Evolutionary conservation across 257 asterid genomes (phyloP).

Genomic region (Buddleja alternifolia): DNA sequence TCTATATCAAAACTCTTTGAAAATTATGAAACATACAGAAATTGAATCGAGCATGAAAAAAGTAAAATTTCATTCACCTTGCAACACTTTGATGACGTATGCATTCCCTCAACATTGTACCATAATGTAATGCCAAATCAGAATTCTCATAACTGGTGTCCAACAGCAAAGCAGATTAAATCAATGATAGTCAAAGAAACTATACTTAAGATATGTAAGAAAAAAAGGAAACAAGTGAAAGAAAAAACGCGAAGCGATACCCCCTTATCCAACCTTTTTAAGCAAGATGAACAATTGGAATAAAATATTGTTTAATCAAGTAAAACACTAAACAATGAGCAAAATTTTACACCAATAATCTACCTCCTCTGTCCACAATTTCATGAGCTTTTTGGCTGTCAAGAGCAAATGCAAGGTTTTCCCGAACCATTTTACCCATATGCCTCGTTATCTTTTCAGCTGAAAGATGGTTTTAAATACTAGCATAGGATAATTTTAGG

Average conservation of each 20-base stretch:
- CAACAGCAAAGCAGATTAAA: constrained; percentile 30
- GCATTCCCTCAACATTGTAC: constrained; percentile 97
- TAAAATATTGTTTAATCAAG: background rate
- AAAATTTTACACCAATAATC: background rate
- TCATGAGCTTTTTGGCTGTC: background rate
- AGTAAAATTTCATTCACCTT: constrained; percentile 48
- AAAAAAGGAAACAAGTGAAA: background rate
- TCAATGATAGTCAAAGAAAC: constrained; percentile 19
- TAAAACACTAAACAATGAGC: background rate
- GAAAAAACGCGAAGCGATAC: constrained; percentile 9
- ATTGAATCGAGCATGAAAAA: background rate
- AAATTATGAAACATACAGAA: background rate
- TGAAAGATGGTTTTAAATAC: background rate
- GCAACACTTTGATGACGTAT: constrained; percentile 98
- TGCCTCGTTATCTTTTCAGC: background rate
- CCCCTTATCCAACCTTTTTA: background rate
- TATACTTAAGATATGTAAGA: background rate
- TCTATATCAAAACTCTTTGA: background rate
- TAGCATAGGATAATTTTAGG: background rate
- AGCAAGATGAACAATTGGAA: constrained; percentile 3
- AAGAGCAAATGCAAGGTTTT: background rate
- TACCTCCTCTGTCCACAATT: background rate
- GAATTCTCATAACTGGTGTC: constrained; percentile 66
- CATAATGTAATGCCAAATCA: constrained; percentile 95
- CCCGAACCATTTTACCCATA: constrained; percentile 1